Base-by-base conservation (phyloP, 768 basidiomycete species). In the Mycena galopus region DNA sequence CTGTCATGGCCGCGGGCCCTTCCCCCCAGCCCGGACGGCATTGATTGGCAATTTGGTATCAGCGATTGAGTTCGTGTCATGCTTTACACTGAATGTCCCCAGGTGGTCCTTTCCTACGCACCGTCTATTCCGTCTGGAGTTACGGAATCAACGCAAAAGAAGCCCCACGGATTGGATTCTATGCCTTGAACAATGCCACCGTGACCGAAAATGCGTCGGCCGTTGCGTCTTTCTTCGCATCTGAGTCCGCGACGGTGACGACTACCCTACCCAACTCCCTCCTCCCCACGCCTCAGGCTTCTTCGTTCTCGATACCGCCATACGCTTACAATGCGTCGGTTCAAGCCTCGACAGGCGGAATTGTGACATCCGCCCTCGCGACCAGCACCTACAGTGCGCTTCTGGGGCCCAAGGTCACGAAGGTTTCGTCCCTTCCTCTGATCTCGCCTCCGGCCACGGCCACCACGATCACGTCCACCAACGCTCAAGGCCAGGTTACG, bases 1-100 rank as follows among this genome's bases (percentile, higher is more conserved):
- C 81, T 95, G 51, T 83, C 92, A 29, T 95, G 94, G 94, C 94
- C 93, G 0, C 84, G 82, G 73, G 93, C 93, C 5, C 80, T 84
- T 23, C 85, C 90, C 10, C 94, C 93, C 0, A 92, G 86, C 68
- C 73, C 90, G 17, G 92, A 94, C 79, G 94, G 93, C 17, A 87
- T 95, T 63, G 94, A 95, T 76, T 95, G 94, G 94, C 93, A 94
- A 79, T 84, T 95, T 59, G 93, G 93, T 92, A 74, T 30, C 81
- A 70, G n/a, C 8, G 21, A 4, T 23, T 14, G n/a, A 9, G 6
- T 12, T 23, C 1, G 17, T 30, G 21, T 42, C 17, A 10, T 37
- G n/a, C 42, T 60, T 17, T 42, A 19, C 25, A 27, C 33, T 63
- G 32, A 60, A n/a, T 14, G 32, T 71, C 27, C 55, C 25, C 65